A percentile compares a stretch with the other conserved stretches of the same genome.
phyloP scores from a whole-genome alignment of 495 filamentous ascomycete species.

The Amphirosellinia nigrospora region DNA sequence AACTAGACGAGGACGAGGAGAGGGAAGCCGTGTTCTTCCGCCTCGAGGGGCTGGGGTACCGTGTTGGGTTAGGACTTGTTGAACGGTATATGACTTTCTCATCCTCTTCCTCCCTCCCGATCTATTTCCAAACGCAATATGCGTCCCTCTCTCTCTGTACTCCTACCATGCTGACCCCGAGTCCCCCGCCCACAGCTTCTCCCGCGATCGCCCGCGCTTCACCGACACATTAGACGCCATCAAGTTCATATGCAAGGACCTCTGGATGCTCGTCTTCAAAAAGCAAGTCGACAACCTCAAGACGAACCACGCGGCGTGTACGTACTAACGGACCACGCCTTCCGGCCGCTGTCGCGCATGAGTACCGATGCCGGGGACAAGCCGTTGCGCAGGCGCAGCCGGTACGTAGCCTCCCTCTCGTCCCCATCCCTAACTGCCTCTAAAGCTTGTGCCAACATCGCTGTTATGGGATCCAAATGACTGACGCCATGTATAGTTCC shows the following conservation, averaged over 20 bases:
- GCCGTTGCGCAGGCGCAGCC: conserved; percentile 78
- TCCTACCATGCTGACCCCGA: neutral
- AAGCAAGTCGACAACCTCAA: conserved; percentile 99
- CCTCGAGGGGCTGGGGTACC: conserved; percentile 85
- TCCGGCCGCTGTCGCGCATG: conserved; percentile 88
- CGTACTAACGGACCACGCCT: conserved; percentile 92
- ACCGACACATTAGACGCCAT: conserved; percentile 88
- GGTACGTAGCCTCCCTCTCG: conserved; percentile 57
- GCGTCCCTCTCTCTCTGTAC: neutral
- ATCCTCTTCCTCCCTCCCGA: neutral
- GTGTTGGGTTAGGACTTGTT: conserved; percentile 90
- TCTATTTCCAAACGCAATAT: neutral
- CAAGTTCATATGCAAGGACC: conserved; percentile 97
- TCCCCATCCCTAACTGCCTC: neutral
- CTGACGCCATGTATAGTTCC: conserved; percentile 60
- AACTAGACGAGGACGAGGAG: conserved; percentile 72
- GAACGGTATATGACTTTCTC: conserved; percentile 74
- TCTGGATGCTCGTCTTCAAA: conserved; percentile 91
- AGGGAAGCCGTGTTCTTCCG: conserved; percentile 82
- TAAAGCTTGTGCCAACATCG: neutral
- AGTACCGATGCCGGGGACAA: conserved; percentile 74
- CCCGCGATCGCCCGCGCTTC: conserved; percentile 83
- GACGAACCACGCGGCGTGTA: conserved; percentile 97
- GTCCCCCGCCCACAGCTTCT: conserved; percentile 66
- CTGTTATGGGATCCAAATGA: neutral